Evolutionary conservation across 208 protist species (phyloP).

Genomic region (Entamoeba nuttalli): DNA sequence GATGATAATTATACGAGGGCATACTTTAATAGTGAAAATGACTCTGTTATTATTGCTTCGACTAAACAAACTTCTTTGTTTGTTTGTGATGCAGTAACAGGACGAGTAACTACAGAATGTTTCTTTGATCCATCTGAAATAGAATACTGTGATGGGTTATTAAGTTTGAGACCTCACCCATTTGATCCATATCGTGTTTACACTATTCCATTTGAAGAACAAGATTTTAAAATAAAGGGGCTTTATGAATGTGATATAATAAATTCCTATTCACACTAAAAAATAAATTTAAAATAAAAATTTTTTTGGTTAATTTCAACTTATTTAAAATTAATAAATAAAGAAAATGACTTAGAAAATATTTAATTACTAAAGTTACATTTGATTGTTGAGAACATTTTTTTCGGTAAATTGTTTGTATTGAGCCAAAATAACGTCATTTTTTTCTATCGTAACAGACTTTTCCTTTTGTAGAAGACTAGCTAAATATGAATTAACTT

Average conservation of each 20-base stretch:
- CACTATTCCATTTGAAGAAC: not conserved
- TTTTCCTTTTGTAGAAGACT: no score
- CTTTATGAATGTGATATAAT: not conserved
- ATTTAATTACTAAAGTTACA: no score
- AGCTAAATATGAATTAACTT: not conserved
- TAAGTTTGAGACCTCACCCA: not conserved
- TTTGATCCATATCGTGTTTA: not conserved
- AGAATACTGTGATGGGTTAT: not conserved
- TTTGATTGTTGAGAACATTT: no score
- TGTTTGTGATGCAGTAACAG: not conserved
- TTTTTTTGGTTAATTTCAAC: no score
- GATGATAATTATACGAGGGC: not conserved
- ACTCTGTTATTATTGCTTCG: not conserved
- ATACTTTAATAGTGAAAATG: not conserved
- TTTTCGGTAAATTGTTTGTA: no score
- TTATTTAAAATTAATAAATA: no score
- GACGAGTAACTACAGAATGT: not conserved
- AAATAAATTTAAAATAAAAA: no score
- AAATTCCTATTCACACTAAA: not conserved
- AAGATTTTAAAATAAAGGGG: not conserved
- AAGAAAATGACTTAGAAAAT: no score
- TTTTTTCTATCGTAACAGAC: no score
- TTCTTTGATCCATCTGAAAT: not conserved
- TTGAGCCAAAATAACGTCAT: no score
- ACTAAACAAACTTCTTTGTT: not conserved